phyloP scores from a whole-genome alignment of 345 rosid species.

The Durio zibethinus region DNA sequence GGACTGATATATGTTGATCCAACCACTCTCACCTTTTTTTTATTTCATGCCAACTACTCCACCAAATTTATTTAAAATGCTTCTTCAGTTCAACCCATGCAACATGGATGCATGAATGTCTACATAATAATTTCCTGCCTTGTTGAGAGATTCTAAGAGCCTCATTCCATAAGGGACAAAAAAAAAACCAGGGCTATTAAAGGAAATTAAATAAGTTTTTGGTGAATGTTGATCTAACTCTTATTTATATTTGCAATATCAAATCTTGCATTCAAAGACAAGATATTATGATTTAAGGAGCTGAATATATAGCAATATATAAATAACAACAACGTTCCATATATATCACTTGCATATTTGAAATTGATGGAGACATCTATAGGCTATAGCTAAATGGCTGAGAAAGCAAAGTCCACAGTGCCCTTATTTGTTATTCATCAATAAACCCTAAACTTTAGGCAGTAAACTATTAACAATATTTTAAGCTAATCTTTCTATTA shows the following conservation, averaged over 20 bases:
- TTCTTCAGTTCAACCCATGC: neutral
- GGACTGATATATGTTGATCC: neutral
- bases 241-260: neutral
- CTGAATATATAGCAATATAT: neutral
- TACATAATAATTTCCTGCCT: neutral
- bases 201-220: no score
- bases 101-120: neutral
- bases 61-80: conserved; percentile 10
- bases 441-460: neutral
- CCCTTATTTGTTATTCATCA: no score
- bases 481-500: no score
- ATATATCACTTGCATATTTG: neutral
- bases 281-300: neutral
- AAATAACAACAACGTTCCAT: neutral
- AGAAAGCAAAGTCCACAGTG: no score
- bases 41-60: conserved; percentile 14
- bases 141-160: neutral
- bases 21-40: conserved; percentile 7
- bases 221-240: neutral
- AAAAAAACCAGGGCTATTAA: neutral
- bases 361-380: neutral
- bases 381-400: no score
- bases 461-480: no score
- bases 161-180: neutral
- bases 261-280: neutral